A percentile compares a stretch with the other conserved stretches of the same genome.
Evolutionary conservation across 2,329 filamentous ascomycete genomes (phyloP).

Genomic region (Cryphonectria japonica): DNA sequence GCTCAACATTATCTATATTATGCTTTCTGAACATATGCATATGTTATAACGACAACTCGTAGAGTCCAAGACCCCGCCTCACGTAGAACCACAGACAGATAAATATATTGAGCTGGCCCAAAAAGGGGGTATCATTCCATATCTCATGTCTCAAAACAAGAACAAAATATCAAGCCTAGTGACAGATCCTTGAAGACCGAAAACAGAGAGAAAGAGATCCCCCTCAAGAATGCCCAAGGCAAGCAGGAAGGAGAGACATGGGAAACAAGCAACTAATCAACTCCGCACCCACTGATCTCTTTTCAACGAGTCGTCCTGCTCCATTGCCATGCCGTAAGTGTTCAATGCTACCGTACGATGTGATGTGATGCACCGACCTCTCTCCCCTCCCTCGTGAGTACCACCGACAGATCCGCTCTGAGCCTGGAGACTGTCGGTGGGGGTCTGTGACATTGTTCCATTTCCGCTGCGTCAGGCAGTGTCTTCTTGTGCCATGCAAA

Average conservation of each 20-base stretch:
- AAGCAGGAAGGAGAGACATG: neutral
- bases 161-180: neutral
- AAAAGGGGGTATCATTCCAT: slow-evolving; percentile 14
- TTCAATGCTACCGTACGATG: neutral
- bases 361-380: neutral
- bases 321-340: slow-evolving; percentile 8
- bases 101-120: neutral
- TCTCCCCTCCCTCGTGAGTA: neutral
- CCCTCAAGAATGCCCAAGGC: neutral
- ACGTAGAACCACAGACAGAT: neutral
- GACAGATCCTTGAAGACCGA: neutral
- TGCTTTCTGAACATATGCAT: too few species aligned
- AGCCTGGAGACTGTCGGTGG: neutral
- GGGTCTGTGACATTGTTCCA: neutral
- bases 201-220: neutral
- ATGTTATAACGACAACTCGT: too few species aligned
- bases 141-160: neutral
- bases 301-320: neutral
- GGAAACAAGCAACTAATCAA: neutral
- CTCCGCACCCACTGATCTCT: neutral
- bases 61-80: neutral
- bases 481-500: slow-evolving; percentile 2
- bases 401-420: neutral
- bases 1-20: too few species aligned
- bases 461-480: neutral